A percentile compares a stretch with the other conserved stretches of the same genome.
These are phyloP conservation scores for Carpinus fangiana DNA, from an alignment of 306 rosid species.

Conservation along the genomic window DNA sequence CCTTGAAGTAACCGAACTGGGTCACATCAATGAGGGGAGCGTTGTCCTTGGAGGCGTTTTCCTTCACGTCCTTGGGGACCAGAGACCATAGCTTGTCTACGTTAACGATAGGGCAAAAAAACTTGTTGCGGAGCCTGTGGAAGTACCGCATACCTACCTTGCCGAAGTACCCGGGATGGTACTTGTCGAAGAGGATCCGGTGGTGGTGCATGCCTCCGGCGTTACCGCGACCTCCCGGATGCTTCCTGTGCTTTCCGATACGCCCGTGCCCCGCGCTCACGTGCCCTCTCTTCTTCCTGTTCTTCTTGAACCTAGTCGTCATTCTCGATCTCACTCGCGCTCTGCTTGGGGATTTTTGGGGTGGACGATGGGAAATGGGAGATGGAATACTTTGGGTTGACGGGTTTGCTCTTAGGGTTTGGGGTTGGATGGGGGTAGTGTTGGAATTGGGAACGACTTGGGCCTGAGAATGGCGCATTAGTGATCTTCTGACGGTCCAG, in stretches of 20 bases:
- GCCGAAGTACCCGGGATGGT: slow-evolving; percentile 85
- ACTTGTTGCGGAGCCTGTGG: slow-evolving; percentile 81
- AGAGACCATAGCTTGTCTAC: slow-evolving; percentile 78
- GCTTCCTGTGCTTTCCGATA: slow-evolving; percentile 84
- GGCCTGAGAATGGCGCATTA: neutral
- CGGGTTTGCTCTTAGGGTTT: slow-evolving; percentile 44
- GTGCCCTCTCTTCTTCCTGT: slow-evolving; percentile 93
- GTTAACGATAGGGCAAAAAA: slow-evolving; percentile 74
- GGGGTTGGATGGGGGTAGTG: neutral
- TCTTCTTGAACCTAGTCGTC: slow-evolving; percentile 90
- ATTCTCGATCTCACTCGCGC: slow-evolving; percentile 32
- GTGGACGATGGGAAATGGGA: neutral
- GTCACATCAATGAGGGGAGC: slow-evolving; percentile 72
- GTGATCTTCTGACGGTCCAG: neutral
- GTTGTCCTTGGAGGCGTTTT: slow-evolving; percentile 61
- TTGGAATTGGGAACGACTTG: slow-evolving; percentile 6
- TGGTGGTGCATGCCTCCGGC: slow-evolving; percentile 99
- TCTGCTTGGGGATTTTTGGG: slow-evolving; percentile 32
- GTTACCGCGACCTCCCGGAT: slow-evolving; percentile 87
- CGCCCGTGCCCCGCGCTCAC: slow-evolving; percentile 91
- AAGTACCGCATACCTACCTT: slow-evolving; percentile 90
- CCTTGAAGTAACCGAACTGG: slow-evolving; percentile 67
- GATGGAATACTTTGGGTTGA: neutral
- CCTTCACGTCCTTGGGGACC: slow-evolving; percentile 67
- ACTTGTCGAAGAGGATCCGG: slow-evolving; percentile 88